A percentile compares a stretch with the other conserved stretches of the same genome.
Evolutionary conservation across 2,329 filamentous ascomycete species (phyloP).

Genomic region (Fusarium bactridioides): DNA sequence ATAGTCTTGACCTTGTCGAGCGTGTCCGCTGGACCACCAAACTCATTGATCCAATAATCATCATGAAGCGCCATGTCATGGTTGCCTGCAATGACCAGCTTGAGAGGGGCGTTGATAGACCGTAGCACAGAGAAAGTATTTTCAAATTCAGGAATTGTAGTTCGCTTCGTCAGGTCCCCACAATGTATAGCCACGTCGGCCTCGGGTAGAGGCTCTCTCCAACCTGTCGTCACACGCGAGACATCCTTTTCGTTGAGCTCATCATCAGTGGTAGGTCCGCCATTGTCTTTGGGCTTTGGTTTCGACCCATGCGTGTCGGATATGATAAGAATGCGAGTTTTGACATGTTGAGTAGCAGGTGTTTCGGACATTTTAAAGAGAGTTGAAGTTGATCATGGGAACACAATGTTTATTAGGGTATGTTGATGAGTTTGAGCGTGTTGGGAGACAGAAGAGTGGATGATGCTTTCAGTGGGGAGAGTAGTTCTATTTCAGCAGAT

Average conservation of each 20-base stretch:
- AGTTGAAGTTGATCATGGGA: not conserved
- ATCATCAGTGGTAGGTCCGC: constrained; percentile 32
- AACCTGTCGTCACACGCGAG: constrained; percentile 37
- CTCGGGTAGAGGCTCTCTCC: constrained; percentile 42
- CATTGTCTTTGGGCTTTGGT: constrained; percentile 22
- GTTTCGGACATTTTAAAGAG: constrained; percentile 9
- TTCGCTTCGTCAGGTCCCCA: constrained; percentile 58
- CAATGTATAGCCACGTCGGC: constrained; percentile 62
- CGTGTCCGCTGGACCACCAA: constrained; percentile 15
- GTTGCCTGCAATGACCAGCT: constrained; percentile 64
- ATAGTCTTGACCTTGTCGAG: constrained; percentile 49
- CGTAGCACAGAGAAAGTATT: constrained; percentile 53
- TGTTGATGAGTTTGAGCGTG: not conserved
- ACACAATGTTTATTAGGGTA: not conserved
- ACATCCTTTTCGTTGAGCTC: constrained; percentile 34
- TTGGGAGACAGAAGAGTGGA: not conserved
- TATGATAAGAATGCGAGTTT: constrained; percentile 50
- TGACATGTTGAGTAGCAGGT: constrained; percentile 35
- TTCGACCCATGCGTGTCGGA: constrained; percentile 49
- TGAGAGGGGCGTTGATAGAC: constrained; percentile 56
- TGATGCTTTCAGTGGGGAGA: not conserved
- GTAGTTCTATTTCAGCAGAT: not conserved
- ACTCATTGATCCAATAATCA: constrained; percentile 19
- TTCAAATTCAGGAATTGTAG: constrained; percentile 51
- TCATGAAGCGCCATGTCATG: constrained; percentile 58